These are phyloP conservation scores for Leishmania gerbilli DNA, from an alignment of 208 protist species.

Conservation along the genomic window DNA sequence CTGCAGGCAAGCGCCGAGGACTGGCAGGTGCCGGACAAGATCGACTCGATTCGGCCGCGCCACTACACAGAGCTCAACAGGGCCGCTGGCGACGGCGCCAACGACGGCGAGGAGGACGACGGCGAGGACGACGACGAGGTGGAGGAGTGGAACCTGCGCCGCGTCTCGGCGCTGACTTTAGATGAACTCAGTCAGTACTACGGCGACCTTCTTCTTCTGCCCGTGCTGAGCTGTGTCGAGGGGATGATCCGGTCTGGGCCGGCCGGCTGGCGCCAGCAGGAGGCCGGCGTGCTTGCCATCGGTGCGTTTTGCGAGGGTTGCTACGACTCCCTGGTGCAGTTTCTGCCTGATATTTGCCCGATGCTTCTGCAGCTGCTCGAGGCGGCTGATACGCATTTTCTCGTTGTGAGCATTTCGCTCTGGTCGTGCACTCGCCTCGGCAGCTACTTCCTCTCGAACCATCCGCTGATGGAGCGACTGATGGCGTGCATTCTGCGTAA, in stretches of 20 bases:
- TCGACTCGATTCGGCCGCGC: conserved; percentile 83
- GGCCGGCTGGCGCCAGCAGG: conserved; percentile 76
- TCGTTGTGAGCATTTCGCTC: conserved; percentile 90
- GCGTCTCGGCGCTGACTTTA: conserved; percentile 84
- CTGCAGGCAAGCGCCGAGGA: conserved; percentile 79
- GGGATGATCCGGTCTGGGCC: conserved; percentile 60
- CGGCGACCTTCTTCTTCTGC: conserved; percentile 73
- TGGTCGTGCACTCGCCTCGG: conserved; percentile 88
- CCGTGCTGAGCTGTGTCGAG: conserved; percentile 83
- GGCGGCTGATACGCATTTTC: conserved; percentile 71
- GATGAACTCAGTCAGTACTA: conserved; percentile 88
- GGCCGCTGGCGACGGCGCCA: conserved; percentile 23
- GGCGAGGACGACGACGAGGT: conserved; percentile 89
- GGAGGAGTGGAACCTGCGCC: conserved; percentile 92
- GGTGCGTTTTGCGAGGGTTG: conserved; percentile 93
- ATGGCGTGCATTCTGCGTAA: conserved; percentile 54
- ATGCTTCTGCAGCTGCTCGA: conserved; percentile 80
- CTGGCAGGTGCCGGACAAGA: conserved; percentile 79
- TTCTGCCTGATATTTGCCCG: conserved; percentile 72
- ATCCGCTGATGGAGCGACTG: conserved; percentile 36
- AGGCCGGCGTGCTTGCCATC: conserved; percentile 92
- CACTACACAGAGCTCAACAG: conserved; percentile 66
- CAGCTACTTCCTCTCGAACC: conserved; percentile 50
- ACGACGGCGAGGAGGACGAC: conserved; percentile 63
- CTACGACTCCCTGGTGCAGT: conserved; percentile 75